phyloP scores from a whole-genome alignment of 176 grass and related monocot species.

The Musa beccarii region DNA sequence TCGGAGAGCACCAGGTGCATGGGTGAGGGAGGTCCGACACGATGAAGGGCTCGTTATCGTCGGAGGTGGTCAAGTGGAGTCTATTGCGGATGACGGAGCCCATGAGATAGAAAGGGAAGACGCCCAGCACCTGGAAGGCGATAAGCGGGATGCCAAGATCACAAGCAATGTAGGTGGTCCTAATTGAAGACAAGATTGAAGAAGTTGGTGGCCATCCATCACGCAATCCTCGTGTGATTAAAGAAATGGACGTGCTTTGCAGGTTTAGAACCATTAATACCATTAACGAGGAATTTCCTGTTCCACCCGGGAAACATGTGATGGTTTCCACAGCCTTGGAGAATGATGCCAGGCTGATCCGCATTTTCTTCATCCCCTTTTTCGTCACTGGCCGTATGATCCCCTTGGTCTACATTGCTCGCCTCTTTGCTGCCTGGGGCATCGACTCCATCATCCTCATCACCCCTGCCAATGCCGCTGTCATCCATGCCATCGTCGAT shows the following conservation, averaged over 20 bases:
- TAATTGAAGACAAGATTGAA: too few relatives aligned
- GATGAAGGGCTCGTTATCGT: background rate
- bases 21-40: background rate
- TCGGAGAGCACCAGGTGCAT: background rate
- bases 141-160: background rate
- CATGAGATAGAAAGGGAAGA: background rate
- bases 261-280: too few relatives aligned
- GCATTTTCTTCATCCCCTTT: background rate
- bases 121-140: background rate
- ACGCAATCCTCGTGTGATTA: too few relatives aligned
- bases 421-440: background rate
- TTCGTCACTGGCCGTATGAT: slow-evolving; percentile 8
- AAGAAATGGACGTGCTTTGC: too few relatives aligned
- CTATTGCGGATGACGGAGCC: background rate
- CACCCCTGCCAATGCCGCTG: slow-evolving; percentile 4
- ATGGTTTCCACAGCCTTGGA: background rate
- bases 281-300: background rate
- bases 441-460: background rate
- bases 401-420: slow-evolving; percentile 7
- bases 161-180: background rate
- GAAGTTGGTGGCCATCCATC: too few relatives aligned
- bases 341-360: background rate
- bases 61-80: background rate
- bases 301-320: background rate
- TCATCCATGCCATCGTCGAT: background rate